Evolutionary conservation across 352 stramenopile genomes (phyloP).

Genomic region (Hyphochytrium catenoides): DNA sequence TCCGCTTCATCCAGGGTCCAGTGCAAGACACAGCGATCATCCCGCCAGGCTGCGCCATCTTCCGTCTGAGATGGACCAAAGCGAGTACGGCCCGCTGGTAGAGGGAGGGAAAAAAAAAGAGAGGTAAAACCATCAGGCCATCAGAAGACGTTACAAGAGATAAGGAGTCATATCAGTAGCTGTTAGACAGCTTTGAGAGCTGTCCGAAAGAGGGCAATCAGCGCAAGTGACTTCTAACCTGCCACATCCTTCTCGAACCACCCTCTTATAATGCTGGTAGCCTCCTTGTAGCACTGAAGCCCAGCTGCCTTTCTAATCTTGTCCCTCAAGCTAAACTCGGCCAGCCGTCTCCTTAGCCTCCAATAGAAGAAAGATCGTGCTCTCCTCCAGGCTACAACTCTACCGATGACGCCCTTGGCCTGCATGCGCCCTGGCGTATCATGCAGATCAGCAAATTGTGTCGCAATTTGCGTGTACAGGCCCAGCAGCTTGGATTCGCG

Average conservation of each 20-base stretch:
- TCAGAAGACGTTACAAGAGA: too few species aligned
- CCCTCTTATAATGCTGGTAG: conserved; percentile 40
- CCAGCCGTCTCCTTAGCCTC: conserved; percentile 87
- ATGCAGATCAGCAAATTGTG: conserved; percentile 98
- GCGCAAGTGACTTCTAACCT: too few species aligned
- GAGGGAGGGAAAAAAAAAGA: too few species aligned
- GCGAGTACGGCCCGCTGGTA: too few species aligned
- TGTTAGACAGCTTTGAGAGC: too few species aligned
- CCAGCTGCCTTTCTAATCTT: conserved; percentile 34
- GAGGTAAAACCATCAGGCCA: too few species aligned
- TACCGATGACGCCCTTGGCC: conserved; percentile 89
- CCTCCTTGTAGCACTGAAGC: conserved; percentile 49
- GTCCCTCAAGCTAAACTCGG: conserved; percentile 77
- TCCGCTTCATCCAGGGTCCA: conserved; percentile 51
- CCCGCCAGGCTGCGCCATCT: conserved; percentile 31
- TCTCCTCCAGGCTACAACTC: conserved; percentile 83
- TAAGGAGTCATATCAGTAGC: too few species aligned
- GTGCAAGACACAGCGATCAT: conserved; percentile 48
- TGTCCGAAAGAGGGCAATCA: too few species aligned
- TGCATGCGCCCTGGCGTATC: conserved; percentile 99
- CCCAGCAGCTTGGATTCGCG: conserved; percentile 80
- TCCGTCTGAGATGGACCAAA: too few species aligned
- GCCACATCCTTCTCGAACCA: conserved; percentile 28
- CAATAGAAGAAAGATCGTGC: conserved; percentile 95
- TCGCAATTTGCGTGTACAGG: conserved; percentile 92